Conservation (phyloP, 768 basidiomycete species). For the Lactifluus pinguis region DNA sequence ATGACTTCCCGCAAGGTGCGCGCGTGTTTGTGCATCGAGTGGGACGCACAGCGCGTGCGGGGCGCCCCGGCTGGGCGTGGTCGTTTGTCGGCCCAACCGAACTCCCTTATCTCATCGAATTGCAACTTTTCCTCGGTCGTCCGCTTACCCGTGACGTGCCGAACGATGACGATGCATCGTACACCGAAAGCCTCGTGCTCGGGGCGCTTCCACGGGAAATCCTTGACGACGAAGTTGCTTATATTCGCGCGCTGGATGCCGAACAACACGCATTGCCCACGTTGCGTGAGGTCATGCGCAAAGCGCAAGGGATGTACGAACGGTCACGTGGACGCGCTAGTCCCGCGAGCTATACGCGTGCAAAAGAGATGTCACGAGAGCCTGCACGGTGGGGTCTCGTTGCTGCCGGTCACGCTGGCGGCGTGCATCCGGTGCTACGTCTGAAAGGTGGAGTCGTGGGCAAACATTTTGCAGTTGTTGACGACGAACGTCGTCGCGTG, state of each 20-base stretch:
- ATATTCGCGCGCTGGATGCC: conserved; percentile 56
- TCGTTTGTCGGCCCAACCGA: conserved; percentile 83
- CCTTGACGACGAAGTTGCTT: conserved; percentile 81
- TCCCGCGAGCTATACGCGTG: conserved; percentile 73
- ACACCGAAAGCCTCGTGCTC: conserved; percentile 65
- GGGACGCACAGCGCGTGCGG: conserved; percentile 92
- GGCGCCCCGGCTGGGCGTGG: conserved; percentile 94
- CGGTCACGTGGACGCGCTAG: conserved; percentile 88
- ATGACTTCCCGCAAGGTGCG: conserved; percentile 93
- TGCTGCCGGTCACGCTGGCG: conserved; percentile 41
- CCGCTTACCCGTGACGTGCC: conserved; percentile 52
- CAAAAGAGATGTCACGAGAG: conserved; percentile 74
- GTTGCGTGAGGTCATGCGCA: conserved; percentile 73
- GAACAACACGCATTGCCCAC: conserved; percentile 53
- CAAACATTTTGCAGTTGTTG: conserved; percentile 26
- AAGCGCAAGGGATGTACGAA: conserved; percentile 91
- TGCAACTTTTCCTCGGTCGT: conserved; percentile 85
- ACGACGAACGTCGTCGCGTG: conserved; percentile 50
- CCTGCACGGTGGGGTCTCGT: conserved; percentile 62
- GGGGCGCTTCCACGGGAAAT: conserved; percentile 74
- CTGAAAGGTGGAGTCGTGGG: conserved; percentile 29
- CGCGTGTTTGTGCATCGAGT: conserved; percentile 95
- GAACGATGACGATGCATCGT: conserved; percentile 43
- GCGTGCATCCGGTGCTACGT: conserved; percentile 62
- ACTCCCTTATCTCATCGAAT: conserved; percentile 82